Percentiles rank a stretch among this genome's conserved stretches.
phyloP scores from a whole-genome alignment of 441 rosid genomes.

The Jatropha multifida region DNA sequence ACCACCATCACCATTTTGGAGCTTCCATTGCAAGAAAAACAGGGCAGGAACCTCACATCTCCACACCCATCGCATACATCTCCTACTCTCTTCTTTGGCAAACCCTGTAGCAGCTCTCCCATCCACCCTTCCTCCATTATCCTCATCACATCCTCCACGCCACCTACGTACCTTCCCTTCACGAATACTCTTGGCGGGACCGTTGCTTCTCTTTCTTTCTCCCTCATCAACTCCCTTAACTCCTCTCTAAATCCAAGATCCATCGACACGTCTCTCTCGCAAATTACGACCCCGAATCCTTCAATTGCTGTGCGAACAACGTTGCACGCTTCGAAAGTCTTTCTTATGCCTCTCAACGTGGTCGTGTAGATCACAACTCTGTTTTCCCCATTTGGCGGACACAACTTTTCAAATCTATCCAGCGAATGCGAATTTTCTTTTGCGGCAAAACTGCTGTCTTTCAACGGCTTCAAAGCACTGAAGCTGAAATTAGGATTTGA shows the following conservation, averaged over 20 bases:
- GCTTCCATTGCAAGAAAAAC: constrained; percentile 75
- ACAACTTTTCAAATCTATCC: constrained; percentile 47
- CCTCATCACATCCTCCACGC: constrained; percentile 67
- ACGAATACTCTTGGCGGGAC: constrained; percentile 71
- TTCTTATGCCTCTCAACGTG: constrained; percentile 68
- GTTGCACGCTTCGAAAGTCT: constrained; percentile 79
- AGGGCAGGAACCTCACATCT: constrained; percentile 69
- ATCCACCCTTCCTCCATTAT: constrained; percentile 67
- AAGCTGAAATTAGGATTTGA: constrained; percentile 35
- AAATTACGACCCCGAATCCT: constrained; percentile 47
- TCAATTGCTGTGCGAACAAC: constrained; percentile 57
- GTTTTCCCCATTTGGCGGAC: constrained; percentile 74
- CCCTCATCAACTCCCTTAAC: constrained; percentile 54
- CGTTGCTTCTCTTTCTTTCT: constrained; percentile 29
- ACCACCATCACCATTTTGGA: constrained; percentile 54
- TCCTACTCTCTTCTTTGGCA: constrained; percentile 47
- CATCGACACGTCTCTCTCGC: constrained; percentile 89
- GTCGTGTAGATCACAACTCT: constrained; percentile 79
- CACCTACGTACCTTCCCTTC: constrained; percentile 71
- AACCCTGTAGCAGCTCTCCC: constrained; percentile 48
- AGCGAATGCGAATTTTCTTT: constrained; percentile 1
- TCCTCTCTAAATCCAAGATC: constrained; percentile 77
- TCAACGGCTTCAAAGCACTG: not conserved
- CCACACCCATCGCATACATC: constrained; percentile 76
- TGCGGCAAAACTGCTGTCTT: not conserved